Base-by-base conservation (phyloP, 1,284 basidiomycete genomes). In the Athelia psychrophila region DNA sequence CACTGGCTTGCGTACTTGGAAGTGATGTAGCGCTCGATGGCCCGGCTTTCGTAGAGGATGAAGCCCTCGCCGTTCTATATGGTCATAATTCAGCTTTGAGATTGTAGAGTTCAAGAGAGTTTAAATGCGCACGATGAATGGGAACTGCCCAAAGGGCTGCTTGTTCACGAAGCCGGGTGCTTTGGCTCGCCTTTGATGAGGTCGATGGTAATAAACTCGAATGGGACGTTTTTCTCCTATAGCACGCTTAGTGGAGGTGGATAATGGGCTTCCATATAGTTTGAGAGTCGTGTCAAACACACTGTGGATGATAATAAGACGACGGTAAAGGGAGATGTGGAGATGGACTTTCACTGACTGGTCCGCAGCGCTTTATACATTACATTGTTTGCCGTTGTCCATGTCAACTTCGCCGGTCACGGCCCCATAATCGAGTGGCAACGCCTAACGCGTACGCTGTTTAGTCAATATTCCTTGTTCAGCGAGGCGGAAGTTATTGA, bases 141-240 rank as follows among this genome's bases (percentile, higher is more conserved):
- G 86, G 55, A 88, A 64, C 63, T 84, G 81, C n/a, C 83, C 84
- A 58, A 88, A 88, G 0, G 86, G 85, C 56, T 88, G 84, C 22
- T 71, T 63, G 25, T 61, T 62, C 20, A 75, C 16, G 69, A 66
- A 78, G n/a, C 62, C 72, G 0, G 75, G 58, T 0, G 61, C 15
- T 62, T 83, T 84, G 51, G 77, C 56, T 77, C 76, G 18, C 66
- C 65, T 42, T 72, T 73, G 35, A 44, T 0, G 12, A 79, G 44
- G 60, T 84, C 68, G 56, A 84, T 53, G 13, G 44, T 0, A 23
- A 77, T 56, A 45, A 83, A 52, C 57, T 82, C 75, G 60, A 76
- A 82, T 0, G 75, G 72, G 18, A 84, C 67, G 2, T 72, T 59
- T 63, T 81, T 78, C 62, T 84, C 83, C 51, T 73, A 69, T 55